These are phyloP conservation scores for Sporothrix pseudoabietina DNA, from an alignment of 2,329 filamentous ascomycete species.

Conservation along the genomic window DNA sequence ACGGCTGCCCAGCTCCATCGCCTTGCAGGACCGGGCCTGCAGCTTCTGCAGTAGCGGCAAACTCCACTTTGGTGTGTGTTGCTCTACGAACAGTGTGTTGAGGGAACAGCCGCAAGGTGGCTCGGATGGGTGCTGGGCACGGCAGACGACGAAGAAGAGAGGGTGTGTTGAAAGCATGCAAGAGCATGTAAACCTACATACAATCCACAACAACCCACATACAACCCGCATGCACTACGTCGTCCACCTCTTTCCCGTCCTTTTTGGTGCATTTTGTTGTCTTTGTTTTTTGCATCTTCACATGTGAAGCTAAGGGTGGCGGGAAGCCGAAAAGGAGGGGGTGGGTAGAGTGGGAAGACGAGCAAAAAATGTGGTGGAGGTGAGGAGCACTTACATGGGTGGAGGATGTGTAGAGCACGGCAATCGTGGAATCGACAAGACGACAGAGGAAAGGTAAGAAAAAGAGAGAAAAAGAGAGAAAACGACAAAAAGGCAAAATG, in stretches of 20 bases:
- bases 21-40: background rate
- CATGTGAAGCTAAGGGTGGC: slow-evolving; percentile 18
- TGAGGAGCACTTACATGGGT: background rate
- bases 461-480: background rate
- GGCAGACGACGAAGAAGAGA: background rate
- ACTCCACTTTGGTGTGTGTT: background rate
- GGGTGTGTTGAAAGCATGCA: background rate
- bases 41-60: slow-evolving; percentile 5
- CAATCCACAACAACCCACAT: too few relatives aligned
- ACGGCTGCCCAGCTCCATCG: slow-evolving; percentile 4
- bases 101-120: background rate
- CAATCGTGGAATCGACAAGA: slow-evolving; percentile 6
- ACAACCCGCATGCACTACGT: slow-evolving; percentile 3
- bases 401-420: background rate
- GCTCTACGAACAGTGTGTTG: background rate
- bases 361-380: background rate
- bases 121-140: background rate
- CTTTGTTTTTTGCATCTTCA: slow-evolving; percentile 20
- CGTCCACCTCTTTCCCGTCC: background rate
- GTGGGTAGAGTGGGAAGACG: background rate
- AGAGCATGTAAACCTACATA: background rate
- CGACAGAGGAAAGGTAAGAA: background rate
- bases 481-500: background rate
- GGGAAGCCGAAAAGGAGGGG: slow-evolving; percentile 24
- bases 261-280: background rate